A percentile compares a stretch with the other conserved stretches of the same genome.
phyloP scores from a whole-genome alignment of 2,329 filamentous ascomycete genomes.

The Didymella exigua region DNA sequence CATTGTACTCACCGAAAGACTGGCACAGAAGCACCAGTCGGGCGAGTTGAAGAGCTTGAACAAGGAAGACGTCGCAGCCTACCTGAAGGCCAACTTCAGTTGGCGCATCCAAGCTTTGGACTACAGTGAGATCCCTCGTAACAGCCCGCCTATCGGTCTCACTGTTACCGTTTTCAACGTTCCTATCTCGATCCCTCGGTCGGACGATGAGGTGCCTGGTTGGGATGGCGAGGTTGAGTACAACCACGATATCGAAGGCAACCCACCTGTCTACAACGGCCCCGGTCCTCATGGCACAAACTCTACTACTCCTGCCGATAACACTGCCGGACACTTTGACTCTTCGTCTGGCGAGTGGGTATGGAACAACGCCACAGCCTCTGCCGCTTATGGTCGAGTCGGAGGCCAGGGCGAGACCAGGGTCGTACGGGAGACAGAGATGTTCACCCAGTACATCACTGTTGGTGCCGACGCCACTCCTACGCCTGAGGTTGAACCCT shows the following conservation, averaged over 20 bases:
- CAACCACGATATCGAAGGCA: conserved; percentile 34
- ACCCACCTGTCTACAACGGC: conserved; percentile 31
- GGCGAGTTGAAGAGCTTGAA: conserved; percentile 36
- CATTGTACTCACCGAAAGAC: conserved; percentile 47
- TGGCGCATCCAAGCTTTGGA: conserved; percentile 43
- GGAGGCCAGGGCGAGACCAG: background rate
- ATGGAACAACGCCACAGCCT: conserved; percentile 24
- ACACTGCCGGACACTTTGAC: conserved; percentile 21
- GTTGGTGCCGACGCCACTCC: conserved; percentile 4
- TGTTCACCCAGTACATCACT: conserved; percentile 17
- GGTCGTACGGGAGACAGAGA: conserved; percentile 4
- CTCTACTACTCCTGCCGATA: conserved; percentile 15
- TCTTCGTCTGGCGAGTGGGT: conserved; percentile 16
- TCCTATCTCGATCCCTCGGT: conserved; percentile 30
- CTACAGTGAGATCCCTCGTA: conserved; percentile 36
- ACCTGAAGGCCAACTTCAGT: conserved; percentile 37
- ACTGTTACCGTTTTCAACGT: conserved; percentile 39
- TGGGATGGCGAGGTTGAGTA: conserved; percentile 34
- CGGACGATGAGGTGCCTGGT: conserved; percentile 33
- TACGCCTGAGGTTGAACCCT: conserved; percentile 47
- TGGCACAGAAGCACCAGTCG: conserved; percentile 33
- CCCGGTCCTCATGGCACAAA: conserved; percentile 24
- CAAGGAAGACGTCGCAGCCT: conserved; percentile 29
- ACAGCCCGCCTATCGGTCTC: conserved; percentile 34
- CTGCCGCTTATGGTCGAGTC: background rate